Evolutionary conservation across 2,329 filamentous ascomycete species (phyloP), one percentile per base, ranked within the genome.

Genomic region (Aschersonia sp.): DNA sequence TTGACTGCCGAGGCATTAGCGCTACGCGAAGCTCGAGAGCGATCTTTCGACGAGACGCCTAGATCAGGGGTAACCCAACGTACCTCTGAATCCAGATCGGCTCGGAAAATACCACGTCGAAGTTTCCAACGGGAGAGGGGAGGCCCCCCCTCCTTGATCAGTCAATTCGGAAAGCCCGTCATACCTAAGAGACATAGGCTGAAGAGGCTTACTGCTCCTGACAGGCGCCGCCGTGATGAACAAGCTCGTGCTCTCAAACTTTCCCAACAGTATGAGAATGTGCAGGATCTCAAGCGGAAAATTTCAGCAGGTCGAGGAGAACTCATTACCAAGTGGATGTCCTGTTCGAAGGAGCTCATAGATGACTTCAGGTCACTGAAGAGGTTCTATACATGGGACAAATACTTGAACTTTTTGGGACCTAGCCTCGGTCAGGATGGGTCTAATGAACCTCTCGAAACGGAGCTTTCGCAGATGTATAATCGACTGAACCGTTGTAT

Each of bases 1-100:
- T 76, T 88, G 46, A 79, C 86, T 45, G 83, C 83, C 35, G 83
- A 94, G 60, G 81, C 86, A 7, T 75, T 90, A 55, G 71, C 78
- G 33, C 67, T 88, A 29, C 75, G 76, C 52, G 73, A 74, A 49
- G 66, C 63, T 9, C 66, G 67, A 46, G 65, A 68, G 30, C 46
- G 42, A 9, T 11, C 14, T 30, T 8, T 30, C 11, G 48, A 49
- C 30, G 29, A 48, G 31, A 14, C 30, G 6, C 32, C 42, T 12
- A 14, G 14, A 11, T 7, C 43, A 30, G 46, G 39, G n/a, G 43
- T 44, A 14, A 40, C 30, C 42, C 40, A 44, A 12, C n/a, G 10
- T 14, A 42, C 42, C 10, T 22, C 30, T 9, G 35, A 45, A n/a
- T 39, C 44, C 12, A 12, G 31, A 33, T 32, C 29, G 12, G 12